Base-by-base conservation (phyloP, 208 protist genomes). In the Leishmania lainsoni region DNA sequence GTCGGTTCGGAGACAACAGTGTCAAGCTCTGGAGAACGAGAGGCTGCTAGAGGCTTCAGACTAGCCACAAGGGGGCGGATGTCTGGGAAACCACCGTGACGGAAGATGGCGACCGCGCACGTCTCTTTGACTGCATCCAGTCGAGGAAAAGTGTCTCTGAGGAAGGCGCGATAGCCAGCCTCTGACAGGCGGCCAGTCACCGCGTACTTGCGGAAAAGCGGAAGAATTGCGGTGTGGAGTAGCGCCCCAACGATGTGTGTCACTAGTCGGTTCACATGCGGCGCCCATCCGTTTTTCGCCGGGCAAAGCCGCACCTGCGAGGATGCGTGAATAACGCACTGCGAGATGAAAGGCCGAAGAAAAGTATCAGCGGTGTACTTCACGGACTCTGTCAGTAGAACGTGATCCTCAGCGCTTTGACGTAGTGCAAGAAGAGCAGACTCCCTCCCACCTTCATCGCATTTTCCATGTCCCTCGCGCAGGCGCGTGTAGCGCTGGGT, bases 371-470 rank as follows among this genome's bases (percentile, higher is more conserved):
- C 89, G 4, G 93, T 91, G 85, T 91, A 96, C 39, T 83, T 56
- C 12, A 97, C 91, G 58, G 90, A 90, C 76, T 95, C 88, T 3
- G 81, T 81, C 58, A 97, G 75, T 29, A 83, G 75, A 59, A 95
- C 88, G 66, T 86, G 82, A 35, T 93, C 88, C 85, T 97, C 94
- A 6, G 90, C 90, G 74, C 89, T 91, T 39, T 92, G 90, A n/a
- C 80, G 68, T 76, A 97, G 88, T 17, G 92, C 91, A 6, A 61
- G 20, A 56, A 86, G 77, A 16, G 80, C 65, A 39, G 73, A 63
- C 16, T 81, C 78, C 14, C 45, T 56, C 5, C 29, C 42, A 12
- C 14, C 90, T 32, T 51, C 91, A 71, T n/a, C 75, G 61, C 45
- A 63, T 32, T 35, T 81, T 5, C 29, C 63, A 6, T 81, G 75